phyloP scores from a whole-genome alignment of 2,329 filamentous ascomycete genomes.

The Biscogniauxia sp. region DNA sequence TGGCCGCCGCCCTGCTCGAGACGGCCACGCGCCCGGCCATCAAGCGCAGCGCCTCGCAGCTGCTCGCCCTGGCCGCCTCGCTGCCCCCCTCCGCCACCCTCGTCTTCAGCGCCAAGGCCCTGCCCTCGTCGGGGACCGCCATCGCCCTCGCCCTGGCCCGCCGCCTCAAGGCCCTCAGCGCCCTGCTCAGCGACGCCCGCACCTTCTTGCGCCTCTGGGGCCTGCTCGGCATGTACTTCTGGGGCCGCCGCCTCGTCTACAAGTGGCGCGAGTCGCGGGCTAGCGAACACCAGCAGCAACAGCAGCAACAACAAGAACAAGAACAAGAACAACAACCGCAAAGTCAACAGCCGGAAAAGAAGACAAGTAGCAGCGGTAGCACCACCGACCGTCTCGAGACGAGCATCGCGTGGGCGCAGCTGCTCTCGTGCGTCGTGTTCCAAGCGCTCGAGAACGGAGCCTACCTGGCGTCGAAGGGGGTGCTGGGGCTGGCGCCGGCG shows the following conservation, averaged over 20 bases:
- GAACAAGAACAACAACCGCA: too few species aligned
- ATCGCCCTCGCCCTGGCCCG: conserved; percentile 48
- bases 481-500: conserved; percentile 58
- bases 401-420: conserved; percentile 63
- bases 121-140: conserved; percentile 39
- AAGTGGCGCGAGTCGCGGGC: conserved; percentile 30
- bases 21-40: conserved; percentile 57
- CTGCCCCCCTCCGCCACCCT: conserved; percentile 51
- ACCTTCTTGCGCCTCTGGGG: conserved; percentile 77
- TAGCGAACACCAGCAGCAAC: too few species aligned
- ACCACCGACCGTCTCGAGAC: conserved; percentile 42
- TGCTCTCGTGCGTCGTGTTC: conserved; percentile 65
- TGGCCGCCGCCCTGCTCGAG: conserved; percentile 51
- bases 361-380: conserved; percentile 24
- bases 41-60: conserved; percentile 47
- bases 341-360: too few species aligned
- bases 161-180: conserved; percentile 60
- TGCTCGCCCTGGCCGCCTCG: conserved; percentile 51
- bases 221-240: conserved; percentile 69
- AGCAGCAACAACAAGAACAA: too few species aligned
- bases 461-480: conserved; percentile 71
- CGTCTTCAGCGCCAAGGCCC: conserved; percentile 37
- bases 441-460: conserved; percentile 82
- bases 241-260: conserved; percentile 53
- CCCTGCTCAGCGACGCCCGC: conserved; percentile 66